A percentile compares a stretch with the other conserved stretches of the same genome.
Evolutionary conservation across 768 basidiomycete species (phyloP).

Genomic region (Psilocybe sp.): DNA sequence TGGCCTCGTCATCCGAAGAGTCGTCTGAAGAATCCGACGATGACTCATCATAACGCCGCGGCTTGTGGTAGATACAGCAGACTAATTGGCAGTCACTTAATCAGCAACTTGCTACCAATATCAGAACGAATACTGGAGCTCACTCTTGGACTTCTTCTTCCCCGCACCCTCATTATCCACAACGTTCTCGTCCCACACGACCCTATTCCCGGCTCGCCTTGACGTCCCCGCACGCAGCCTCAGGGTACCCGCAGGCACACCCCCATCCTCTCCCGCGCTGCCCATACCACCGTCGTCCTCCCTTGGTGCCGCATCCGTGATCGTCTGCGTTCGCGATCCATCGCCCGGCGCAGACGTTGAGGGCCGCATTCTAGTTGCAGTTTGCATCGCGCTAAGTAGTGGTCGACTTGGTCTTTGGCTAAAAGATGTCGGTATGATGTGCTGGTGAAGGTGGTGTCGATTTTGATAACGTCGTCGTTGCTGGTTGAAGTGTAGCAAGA

Average conservation of each 20-base stretch:
- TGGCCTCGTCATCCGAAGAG: slow-evolving; percentile 34
- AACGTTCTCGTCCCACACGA: slow-evolving; percentile 82
- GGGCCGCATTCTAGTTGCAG: slow-evolving; percentile 5
- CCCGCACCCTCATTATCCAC: slow-evolving; percentile 90
- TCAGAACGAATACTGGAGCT: slow-evolving; percentile 25
- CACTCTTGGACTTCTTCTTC: slow-evolving; percentile 92
- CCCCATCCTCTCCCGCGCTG: slow-evolving; percentile 13
- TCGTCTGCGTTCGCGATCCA: slow-evolving; percentile 54
- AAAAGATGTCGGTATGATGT: too few relatives aligned
- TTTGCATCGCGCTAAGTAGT: too few relatives aligned
- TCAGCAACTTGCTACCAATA: not conserved
- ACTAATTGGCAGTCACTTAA: slow-evolving; percentile 44
- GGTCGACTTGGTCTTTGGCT: too few relatives aligned
- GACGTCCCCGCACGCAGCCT: slow-evolving; percentile 53
- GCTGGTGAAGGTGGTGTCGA: too few relatives aligned
- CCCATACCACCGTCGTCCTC: slow-evolving; percentile 22
- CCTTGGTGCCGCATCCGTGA: slow-evolving; percentile 31
- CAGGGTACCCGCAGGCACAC: slow-evolving; percentile 43
- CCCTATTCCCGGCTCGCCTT: slow-evolving; percentile 45
- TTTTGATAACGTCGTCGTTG: too few relatives aligned
- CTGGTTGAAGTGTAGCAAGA: too few relatives aligned
- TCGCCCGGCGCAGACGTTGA: slow-evolving; percentile 43
- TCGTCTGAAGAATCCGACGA: slow-evolving; percentile 62
- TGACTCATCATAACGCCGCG: slow-evolving; percentile 77
- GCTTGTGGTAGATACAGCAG: slow-evolving; percentile 93